These are phyloP conservation scores for Platismatia glauca DNA, from an alignment of 495 filamentous ascomycete species.

Conservation along the genomic window DNA sequence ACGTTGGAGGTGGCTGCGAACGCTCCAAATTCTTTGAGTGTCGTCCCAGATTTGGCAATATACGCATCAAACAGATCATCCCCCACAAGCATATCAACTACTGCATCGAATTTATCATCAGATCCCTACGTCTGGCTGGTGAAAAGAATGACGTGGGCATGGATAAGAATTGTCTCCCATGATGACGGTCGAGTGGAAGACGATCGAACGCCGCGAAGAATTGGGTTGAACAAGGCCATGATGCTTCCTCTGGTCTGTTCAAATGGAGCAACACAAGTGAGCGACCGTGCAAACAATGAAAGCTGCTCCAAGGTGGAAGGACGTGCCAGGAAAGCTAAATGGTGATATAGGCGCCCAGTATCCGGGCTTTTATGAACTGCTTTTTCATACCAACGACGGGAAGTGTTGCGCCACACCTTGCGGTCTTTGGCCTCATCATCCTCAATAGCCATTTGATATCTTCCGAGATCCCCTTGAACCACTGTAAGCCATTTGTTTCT, in stretches of 20 bases:
- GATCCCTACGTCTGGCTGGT: not conserved
- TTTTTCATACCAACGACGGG: slow-evolving; percentile 70
- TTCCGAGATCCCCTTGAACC: slow-evolving; percentile 30
- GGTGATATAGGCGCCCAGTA: slow-evolving; percentile 71
- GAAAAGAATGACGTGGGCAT: not conserved
- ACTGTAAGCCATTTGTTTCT: not conserved
- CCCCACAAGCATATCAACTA: not conserved
- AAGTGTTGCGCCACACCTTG: slow-evolving; percentile 68
- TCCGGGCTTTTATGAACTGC: slow-evolving; percentile 60
- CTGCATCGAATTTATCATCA: not conserved
- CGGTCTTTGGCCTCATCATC: slow-evolving; percentile 49
- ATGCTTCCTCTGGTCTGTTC: slow-evolving; percentile 56
- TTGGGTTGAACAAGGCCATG: slow-evolving; percentile 58
- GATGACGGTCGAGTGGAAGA: not conserved
- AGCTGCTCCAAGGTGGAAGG: slow-evolving; percentile 66
- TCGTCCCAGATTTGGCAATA: not conserved
- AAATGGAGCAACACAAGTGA: slow-evolving; percentile 45
- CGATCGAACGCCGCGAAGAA: slow-evolving; percentile 31
- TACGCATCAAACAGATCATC: not conserved
- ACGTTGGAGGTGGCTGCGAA: not conserved
- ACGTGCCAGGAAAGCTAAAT: slow-evolving; percentile 72
- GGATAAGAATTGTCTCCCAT: not conserved
- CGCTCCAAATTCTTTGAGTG: not conserved
- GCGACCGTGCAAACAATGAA: slow-evolving; percentile 56
- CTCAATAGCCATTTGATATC: slow-evolving; percentile 46